Conservation (phyloP, 2,329 filamentous ascomycete species). For the Apiospora sp. region DNA sequence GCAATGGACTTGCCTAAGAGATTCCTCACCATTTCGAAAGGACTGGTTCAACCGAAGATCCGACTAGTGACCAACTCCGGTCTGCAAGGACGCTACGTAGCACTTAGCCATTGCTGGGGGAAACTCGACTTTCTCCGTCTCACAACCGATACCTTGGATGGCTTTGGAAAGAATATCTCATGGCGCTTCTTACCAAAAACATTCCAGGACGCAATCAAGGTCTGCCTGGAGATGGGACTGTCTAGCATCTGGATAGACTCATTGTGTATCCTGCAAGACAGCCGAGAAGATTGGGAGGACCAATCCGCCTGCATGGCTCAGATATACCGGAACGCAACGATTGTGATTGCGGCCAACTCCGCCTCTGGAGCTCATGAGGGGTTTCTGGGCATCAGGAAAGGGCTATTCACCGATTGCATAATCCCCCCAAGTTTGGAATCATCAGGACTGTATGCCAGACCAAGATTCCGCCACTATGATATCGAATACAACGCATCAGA, state of each 20-base stretch:
- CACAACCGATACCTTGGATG: neutral
- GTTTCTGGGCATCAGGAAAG: neutral
- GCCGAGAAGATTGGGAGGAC: constrained; percentile 21
- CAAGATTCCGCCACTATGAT: too few species aligned
- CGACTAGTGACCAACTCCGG: neutral
- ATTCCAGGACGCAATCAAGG: constrained; percentile 24
- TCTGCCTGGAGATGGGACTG: constrained; percentile 16
- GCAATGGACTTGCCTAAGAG: neutral
- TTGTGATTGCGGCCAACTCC: constrained; percentile 23
- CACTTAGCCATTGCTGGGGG: constrained; percentile 24
- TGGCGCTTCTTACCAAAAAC: constrained; percentile 13
- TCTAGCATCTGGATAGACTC: constrained; percentile 28
- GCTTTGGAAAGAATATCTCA: neutral
- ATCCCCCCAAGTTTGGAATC: neutral
- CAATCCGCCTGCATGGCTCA: constrained; percentile 23
- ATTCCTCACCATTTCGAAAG: neutral
- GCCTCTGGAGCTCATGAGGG: constrained; percentile 8
- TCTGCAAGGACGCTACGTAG: neutral
- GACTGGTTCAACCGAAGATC: neutral
- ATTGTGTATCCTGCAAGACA: constrained; percentile 28
- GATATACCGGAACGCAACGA: constrained; percentile 23
- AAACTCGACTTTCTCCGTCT: neutral
- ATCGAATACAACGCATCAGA: neutral
- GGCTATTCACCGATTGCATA: too few species aligned
- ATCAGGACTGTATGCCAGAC: neutral